These are phyloP conservation scores for Phoenix dactylifera DNA, from an alignment of 176 grass and related monocot genomes.

Conservation along the genomic window DNA sequence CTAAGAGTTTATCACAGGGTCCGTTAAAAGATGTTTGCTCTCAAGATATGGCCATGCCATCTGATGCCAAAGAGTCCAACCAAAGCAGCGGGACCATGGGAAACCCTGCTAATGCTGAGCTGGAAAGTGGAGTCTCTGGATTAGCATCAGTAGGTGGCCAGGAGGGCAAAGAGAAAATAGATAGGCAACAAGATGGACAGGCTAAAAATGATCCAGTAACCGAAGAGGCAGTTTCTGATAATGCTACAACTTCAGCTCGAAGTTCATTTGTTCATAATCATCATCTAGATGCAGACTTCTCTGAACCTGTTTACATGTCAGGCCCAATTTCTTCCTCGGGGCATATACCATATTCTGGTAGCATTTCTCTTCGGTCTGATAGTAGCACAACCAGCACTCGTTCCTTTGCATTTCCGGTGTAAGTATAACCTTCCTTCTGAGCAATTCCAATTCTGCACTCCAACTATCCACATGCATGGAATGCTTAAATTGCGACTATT, in stretches of 20 bases:
- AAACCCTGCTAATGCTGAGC: slow-evolving; percentile 11
- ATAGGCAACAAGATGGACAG: neutral
- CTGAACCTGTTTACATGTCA: slow-evolving; percentile 25
- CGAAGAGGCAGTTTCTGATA: slow-evolving; percentile 26
- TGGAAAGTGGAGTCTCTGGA: slow-evolving; percentile 23
- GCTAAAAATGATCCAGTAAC: slow-evolving; percentile 21
- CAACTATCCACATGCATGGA: no score
- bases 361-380: slow-evolving; percentile 82
- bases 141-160: slow-evolving; percentile 1
- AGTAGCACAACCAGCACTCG: slow-evolving; percentile 77
- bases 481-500: no score
- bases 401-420: slow-evolving; percentile 94
- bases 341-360: slow-evolving; percentile 62
- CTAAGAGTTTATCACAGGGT: neutral
- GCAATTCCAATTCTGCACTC: no score
- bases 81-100: no score
- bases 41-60: neutral
- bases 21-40: neutral
- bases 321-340: slow-evolving; percentile 41
- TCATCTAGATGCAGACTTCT: slow-evolving; percentile 9
- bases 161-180: slow-evolving; percentile 4
- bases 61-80: slow-evolving; percentile 11
- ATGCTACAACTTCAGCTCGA: slow-evolving; percentile 19
- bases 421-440: slow-evolving; percentile 19
- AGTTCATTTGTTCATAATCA: slow-evolving; percentile 19